Evolutionary conservation across 192 early-diverging fungal species (phyloP).

Genomic region (Gamsiella multidivaricata): DNA sequence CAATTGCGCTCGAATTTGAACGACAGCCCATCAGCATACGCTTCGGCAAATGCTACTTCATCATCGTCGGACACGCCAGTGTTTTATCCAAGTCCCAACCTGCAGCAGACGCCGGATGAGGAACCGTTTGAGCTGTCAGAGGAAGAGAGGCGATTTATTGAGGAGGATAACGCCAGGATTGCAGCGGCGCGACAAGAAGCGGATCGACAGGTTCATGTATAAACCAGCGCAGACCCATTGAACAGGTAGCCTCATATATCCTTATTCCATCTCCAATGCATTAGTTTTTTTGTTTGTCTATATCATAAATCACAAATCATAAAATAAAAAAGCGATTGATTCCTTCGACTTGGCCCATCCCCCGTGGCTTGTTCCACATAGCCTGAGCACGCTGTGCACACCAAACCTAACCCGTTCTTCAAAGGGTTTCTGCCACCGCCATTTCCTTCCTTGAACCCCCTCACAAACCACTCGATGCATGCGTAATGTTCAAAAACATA

Average conservation of each 20-base stretch:
- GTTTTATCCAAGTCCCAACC: conserved; percentile 31
- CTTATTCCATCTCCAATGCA: background rate
- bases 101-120: conserved; percentile 9
- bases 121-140: conserved; percentile 48
- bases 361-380: too few species aligned
- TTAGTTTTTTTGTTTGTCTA: background rate
- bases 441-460: too few species aligned
- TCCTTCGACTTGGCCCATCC: too few species aligned
- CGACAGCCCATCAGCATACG: background rate
- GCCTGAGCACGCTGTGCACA: too few species aligned
- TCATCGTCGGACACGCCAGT: conserved; percentile 15
- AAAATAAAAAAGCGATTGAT: background rate
- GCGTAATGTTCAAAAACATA: conserved; percentile 52
- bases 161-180: conserved; percentile 42
- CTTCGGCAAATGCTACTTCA: background rate
- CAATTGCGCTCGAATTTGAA: conserved; percentile 26
- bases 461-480: conserved; percentile 5
- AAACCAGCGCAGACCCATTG: background rate
- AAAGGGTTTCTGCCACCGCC: too few species aligned
- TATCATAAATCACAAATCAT: background rate
- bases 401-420: too few species aligned
- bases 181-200: conserved; percentile 23
- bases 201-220: conserved; percentile 11
- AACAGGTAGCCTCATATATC: too few species aligned
- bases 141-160: conserved; percentile 50